phyloP scores from a whole-genome alignment of 352 stramenopile species.

The Pythium vanterpoolii region DNA sequence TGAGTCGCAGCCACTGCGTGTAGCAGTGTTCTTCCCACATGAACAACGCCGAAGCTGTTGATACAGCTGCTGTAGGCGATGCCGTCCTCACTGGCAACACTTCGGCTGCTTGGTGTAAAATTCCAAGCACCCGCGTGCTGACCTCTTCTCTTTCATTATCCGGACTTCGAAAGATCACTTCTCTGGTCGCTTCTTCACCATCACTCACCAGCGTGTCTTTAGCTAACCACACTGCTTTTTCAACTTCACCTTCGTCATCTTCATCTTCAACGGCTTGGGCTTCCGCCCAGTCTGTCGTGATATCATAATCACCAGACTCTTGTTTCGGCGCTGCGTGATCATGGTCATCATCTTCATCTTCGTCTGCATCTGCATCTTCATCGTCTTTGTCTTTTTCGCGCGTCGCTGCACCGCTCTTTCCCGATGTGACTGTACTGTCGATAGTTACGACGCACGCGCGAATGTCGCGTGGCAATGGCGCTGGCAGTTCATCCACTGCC shows the following conservation, averaged over 20 bases:
- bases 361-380: no score
- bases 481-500: conserved; percentile 45
- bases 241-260: not conserved
- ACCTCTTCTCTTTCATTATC: not conserved
- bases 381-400: not conserved
- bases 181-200: conserved; percentile 6
- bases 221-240: conserved; percentile 5
- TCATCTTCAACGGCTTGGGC: conserved; percentile 6
- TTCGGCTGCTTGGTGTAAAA: not conserved
- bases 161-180: not conserved
- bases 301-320: not conserved
- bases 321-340: no score
- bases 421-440: not conserved
- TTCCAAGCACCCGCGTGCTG: not conserved
- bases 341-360: no score
- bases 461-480: conserved; percentile 44
- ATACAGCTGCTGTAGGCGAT: not conserved
- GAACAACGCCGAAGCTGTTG: not conserved
- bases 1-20: conserved; percentile 15
- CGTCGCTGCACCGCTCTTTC: not conserved
- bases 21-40: conserved; percentile 28
- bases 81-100: not conserved
- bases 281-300: not conserved
- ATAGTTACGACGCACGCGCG: conserved; percentile 29
- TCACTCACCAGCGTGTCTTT: not conserved